Evolutionary conservation across 2,329 filamentous ascomycete species (phyloP).

Genomic region (Exophiala dermatitidis): DNA sequence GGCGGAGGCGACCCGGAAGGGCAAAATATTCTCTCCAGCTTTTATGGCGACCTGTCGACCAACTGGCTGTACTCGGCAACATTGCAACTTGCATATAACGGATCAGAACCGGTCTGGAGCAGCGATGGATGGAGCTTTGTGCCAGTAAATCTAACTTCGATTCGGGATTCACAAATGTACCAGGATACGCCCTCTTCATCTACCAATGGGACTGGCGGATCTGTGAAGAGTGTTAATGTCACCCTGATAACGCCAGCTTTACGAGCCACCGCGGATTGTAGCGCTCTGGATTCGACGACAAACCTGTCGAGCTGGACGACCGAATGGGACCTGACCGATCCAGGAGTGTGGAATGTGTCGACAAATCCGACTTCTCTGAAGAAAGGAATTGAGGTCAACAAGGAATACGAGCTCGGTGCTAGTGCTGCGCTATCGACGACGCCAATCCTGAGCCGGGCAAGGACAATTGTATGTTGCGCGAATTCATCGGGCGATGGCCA

Average conservation of each 20-base stretch:
- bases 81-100: constrained; percentile 23
- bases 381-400: constrained; percentile 4
- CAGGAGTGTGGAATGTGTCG: constrained; percentile 5
- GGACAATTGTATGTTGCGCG: constrained; percentile 8
- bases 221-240: constrained; percentile 6
- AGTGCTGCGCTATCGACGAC: not conserved
- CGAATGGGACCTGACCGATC: constrained; percentile 6
- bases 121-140: constrained; percentile 28
- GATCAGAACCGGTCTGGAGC: constrained; percentile 25
- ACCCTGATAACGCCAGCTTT: constrained; percentile 9
- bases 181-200: not conserved
- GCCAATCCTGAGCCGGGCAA: constrained; percentile 1
- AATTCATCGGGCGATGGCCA: constrained; percentile 1
- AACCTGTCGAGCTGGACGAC: constrained; percentile 11
- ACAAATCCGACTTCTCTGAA: not conserved
- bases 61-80: constrained; percentile 27
- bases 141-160: constrained; percentile 13
- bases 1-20: not conserved
- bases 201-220: not conserved
- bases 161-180: not conserved
- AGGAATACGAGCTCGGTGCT: not conserved
- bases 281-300: not conserved
- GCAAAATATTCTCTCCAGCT: not conserved
- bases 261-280: constrained; percentile 7
- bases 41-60: constrained; percentile 20